These are phyloP conservation scores for Paraphoma chrysanthemicola DNA, from an alignment of 2,329 filamentous ascomycete species.

Conservation along the genomic window DNA sequence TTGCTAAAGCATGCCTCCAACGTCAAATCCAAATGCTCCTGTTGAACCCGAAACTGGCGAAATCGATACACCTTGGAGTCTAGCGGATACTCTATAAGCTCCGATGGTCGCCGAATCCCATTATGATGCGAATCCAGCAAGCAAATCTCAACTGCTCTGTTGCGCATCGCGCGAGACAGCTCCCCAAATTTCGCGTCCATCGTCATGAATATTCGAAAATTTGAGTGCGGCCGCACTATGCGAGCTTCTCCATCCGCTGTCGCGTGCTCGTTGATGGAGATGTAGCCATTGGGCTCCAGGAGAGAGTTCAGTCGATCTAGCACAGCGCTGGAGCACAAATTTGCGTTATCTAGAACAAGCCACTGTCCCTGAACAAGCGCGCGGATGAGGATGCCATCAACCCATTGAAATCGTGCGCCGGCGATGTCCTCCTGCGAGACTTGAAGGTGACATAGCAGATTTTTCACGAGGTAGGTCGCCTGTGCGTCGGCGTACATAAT, in stretches of 20 bases:
- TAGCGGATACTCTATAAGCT: conserved; percentile 36
- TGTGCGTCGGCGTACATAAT: conserved; percentile 20
- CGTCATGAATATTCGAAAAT: conserved; percentile 92
- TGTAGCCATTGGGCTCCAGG: conserved; percentile 84
- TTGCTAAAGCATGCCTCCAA: conserved; percentile 42
- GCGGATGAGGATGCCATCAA: conserved; percentile 89
- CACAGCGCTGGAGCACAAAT: conserved; percentile 93
- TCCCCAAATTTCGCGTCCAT: conserved; percentile 93
- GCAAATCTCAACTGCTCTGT: conserved; percentile 89
- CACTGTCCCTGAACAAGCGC: conserved; percentile 86
- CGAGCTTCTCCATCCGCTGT: conserved; percentile 81
- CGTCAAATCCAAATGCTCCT: conserved; percentile 10
- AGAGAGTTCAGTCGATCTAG: conserved; percentile 93
- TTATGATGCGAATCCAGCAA: conserved; percentile 53
- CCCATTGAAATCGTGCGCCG: conserved; percentile 90
- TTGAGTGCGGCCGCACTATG: conserved; percentile 79
- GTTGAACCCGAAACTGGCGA: conserved; percentile 32
- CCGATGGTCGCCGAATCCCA: neutral
- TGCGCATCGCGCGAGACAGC: conserved; percentile 94
- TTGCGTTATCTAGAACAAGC: conserved; percentile 96
- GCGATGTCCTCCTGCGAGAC: conserved; percentile 63
- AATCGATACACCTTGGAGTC: conserved; percentile 50
- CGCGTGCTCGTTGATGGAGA: conserved; percentile 94
- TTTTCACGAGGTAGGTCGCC: conserved; percentile 50
- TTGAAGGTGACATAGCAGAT: conserved; percentile 59